Conservation (phyloP, 129 eudicot genomes). For the Scalesia atractyloides region DNA sequence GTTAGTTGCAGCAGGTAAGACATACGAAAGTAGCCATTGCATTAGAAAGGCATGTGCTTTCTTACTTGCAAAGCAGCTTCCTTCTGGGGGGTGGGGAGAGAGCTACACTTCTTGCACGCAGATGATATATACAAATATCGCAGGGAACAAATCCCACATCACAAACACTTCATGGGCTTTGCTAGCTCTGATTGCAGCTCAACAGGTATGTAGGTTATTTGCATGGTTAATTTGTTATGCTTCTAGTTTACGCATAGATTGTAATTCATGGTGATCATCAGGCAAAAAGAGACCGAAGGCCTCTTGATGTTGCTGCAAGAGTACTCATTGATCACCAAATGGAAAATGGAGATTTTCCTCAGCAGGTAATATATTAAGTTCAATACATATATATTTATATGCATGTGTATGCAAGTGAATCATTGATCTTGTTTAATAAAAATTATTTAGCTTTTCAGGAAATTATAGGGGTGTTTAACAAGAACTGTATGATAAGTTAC, state of each 20-base stretch:
- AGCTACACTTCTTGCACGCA: slow-evolving; percentile 57
- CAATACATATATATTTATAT: background rate
- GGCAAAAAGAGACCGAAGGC: slow-evolving; percentile 57
- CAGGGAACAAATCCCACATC: slow-evolving; percentile 48
- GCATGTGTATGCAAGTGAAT: background rate
- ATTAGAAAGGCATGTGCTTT: slow-evolving; percentile 69
- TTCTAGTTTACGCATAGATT: background rate
- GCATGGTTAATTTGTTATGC: background rate
- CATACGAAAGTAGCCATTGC: slow-evolving; percentile 36
- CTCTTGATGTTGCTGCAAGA: slow-evolving; percentile 66
- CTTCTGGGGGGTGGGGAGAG: slow-evolving; percentile 90
- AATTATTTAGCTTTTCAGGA: slow-evolving; percentile 42
- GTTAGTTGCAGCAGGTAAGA: slow-evolving; percentile 50
- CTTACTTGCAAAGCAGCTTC: slow-evolving; percentile 59
- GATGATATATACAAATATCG: slow-evolving; percentile 55
- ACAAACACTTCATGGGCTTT: slow-evolving; percentile 80
- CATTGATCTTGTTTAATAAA: background rate
- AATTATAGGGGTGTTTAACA: slow-evolving; percentile 72
- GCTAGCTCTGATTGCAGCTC: slow-evolving; percentile 72
- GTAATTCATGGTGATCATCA: slow-evolving; percentile 21
- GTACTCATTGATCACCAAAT: slow-evolving; percentile 61
- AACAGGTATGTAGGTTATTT: slow-evolving; percentile 46
- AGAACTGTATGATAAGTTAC: slow-evolving; percentile 67
- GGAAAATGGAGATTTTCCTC: slow-evolving; percentile 77
- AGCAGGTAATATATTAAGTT: slow-evolving; percentile 48